A percentile compares a stretch with the other conserved stretches of the same genome.
Evolutionary conservation across 768 basidiomycete genomes (phyloP).

Genomic region (Suillus subluteus): DNA sequence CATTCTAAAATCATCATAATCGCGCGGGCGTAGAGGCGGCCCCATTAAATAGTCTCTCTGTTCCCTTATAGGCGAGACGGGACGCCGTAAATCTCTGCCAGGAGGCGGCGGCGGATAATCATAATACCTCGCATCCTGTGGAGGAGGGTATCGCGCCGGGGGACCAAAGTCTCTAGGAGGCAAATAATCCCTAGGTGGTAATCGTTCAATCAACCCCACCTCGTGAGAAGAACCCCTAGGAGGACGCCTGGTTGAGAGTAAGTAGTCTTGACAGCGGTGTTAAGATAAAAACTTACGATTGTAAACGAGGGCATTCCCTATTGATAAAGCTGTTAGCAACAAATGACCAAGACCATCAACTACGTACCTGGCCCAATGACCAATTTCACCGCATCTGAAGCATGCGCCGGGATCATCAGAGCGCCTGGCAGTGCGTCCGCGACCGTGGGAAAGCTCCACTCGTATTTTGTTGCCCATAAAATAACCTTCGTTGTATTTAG

Average conservation of each 20-base stretch:
- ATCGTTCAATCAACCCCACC: slow-evolving; percentile 58
- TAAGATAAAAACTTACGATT: slow-evolving; percentile 46
- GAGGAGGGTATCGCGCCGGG: slow-evolving; percentile 46
- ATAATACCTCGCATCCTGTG: slow-evolving; percentile 63
- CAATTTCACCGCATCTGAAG: slow-evolving; percentile 83
- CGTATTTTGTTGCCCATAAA: slow-evolving; percentile 95
- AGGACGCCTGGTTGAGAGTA: slow-evolving; percentile 34
- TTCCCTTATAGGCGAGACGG: slow-evolving; percentile 65
- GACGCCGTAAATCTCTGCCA: slow-evolving; percentile 61
- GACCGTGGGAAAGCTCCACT: slow-evolving; percentile 84
- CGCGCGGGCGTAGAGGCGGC: slow-evolving; percentile 53
- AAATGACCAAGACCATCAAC: not conserved
- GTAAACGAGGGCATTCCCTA: slow-evolving; percentile 74
- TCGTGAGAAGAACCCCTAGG: slow-evolving; percentile 49
- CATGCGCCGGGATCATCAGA: slow-evolving; percentile 87
- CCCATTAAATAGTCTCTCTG: slow-evolving; percentile 64
- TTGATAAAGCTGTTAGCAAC: slow-evolving; percentile 7
- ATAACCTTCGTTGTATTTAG: slow-evolving; percentile 85
- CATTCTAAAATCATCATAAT: slow-evolving; percentile 71
- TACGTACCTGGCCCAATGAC: slow-evolving; percentile 87
- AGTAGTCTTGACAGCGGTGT: not conserved
- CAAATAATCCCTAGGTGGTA: slow-evolving; percentile 54
- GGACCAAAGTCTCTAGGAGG: slow-evolving; percentile 41
- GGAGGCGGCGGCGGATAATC: slow-evolving; percentile 47
- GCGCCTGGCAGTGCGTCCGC: slow-evolving; percentile 79